Evolutionary conservation across 306 rosid species (phyloP), one percentile per base, ranked within the genome.

Genomic region (Corylus americana): DNA sequence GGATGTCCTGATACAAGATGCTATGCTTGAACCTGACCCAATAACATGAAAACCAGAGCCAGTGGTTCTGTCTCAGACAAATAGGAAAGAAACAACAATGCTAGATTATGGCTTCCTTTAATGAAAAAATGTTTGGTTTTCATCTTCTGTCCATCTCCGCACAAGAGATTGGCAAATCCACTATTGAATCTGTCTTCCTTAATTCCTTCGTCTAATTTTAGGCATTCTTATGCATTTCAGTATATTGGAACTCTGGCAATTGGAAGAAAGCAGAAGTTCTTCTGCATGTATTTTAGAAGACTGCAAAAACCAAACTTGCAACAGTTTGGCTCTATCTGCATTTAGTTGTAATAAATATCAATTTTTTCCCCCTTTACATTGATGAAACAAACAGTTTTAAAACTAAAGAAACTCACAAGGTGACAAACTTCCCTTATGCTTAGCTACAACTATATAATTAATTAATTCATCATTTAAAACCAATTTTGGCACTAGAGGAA

Each of bases 401-500:
- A 16, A 47, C 25, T 31, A 37, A 71, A 49, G 22, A 50, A 71
- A 49, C 22, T 49, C 22, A 50, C 8, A 48, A n/a, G 53, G 55
- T 25, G 17, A 44, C 25, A 68, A 68, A 8, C 72, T 45, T 70
- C 42, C 7, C 20, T 8, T 49, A 55, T 25, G n/a, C 58, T 49
- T 71, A 16, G 22, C 71, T 2, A 74, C 74, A 2, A 45, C 39
- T 11, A 29, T 74, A 27, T n/a, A n/a, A n/a, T n/a, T 69, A 74
- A 47, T n/a, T 47, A 74, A 47, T 31, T 79, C 73, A 80, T 84
- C 81, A 82, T 77, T 79, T n/a, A 77, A 67, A 83, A 77, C 82
- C 70, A 44, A 74, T 1, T 55, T 87, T 83, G 29, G 80, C 83
- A 86, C 88, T 79, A 11, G 71, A 68, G 79, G 91, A 88, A 39